Evolutionary conservation across 257 asterid species (phyloP).

Genomic region (Penstemon barbatus): DNA sequence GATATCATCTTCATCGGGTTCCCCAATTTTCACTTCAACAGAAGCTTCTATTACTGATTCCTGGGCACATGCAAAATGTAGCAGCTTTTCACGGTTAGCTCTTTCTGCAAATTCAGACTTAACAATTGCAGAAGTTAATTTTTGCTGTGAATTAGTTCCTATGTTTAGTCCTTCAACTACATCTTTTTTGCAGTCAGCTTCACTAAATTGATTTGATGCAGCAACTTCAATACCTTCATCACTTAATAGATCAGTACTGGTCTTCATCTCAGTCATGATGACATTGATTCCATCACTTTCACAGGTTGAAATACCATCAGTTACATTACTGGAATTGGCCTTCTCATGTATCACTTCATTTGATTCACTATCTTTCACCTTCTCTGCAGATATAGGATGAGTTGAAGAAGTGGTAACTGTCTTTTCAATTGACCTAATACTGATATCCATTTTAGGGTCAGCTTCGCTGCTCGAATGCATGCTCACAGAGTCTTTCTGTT

Average conservation of each 20-base stretch:
- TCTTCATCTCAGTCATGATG: constrained; percentile 28
- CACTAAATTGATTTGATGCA: constrained; percentile 22
- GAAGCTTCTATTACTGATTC: constrained; percentile 28
- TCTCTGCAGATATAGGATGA: constrained; percentile 29
- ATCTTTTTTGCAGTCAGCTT: constrained; percentile 27
- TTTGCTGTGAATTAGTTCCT: constrained; percentile 23
- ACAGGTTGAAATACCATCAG: constrained; percentile 26
- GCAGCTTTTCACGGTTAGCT: constrained; percentile 29
- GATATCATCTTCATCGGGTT: constrained; percentile 31
- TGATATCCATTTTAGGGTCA: constrained; percentile 29
- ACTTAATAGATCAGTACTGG: constrained; percentile 18
- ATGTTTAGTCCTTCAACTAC: constrained; percentile 30
- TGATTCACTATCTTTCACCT: constrained; percentile 32
- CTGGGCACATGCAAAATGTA: constrained; percentile 21
- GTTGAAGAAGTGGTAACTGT: constrained; percentile 27
- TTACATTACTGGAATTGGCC: constrained; percentile 22
- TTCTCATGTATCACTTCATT: constrained; percentile 34
- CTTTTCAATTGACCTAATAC: constrained; percentile 40
- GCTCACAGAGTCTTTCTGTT: constrained; percentile 25
- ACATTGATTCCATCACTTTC: constrained; percentile 27
- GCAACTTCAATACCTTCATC: constrained; percentile 38
- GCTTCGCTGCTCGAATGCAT: constrained; percentile 31
- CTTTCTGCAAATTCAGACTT: constrained; percentile 33
- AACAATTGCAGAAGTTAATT: constrained; percentile 19
- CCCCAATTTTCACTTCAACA: constrained; percentile 31